Conservation (phyloP, 441 rosid genomes). For the Eutrema salsugineum region DNA sequence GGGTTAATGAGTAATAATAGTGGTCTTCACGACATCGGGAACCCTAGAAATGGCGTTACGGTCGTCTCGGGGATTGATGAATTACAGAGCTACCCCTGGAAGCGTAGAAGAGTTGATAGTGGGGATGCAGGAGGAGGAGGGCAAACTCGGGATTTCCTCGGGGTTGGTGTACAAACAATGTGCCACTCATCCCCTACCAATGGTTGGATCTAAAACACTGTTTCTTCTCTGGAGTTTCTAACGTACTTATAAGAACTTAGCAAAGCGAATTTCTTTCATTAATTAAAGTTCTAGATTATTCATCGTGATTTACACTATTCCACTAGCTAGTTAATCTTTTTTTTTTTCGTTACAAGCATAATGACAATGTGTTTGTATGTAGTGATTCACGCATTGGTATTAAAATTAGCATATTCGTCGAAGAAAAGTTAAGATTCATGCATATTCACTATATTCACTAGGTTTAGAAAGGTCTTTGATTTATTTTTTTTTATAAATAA, state of each 20-base stretch:
- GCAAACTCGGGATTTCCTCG: constrained; percentile 89
- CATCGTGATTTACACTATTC: background rate
- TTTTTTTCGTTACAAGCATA: background rate
- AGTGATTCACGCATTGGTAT: background rate
- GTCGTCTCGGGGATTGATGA: constrained; percentile 38
- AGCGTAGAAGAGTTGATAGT: constrained; percentile 55
- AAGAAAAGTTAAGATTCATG: constrained; percentile 2
- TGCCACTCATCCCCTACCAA: constrained; percentile 67
- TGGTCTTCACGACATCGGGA: constrained; percentile 16
- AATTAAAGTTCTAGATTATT: background rate
- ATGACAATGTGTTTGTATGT: background rate
- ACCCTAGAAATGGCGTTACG: constrained; percentile 33
- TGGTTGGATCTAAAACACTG: constrained; percentile 64
- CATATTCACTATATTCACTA: background rate
- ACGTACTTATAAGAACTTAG: background rate
- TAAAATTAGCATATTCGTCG: background rate
- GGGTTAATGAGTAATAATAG: constrained; percentile 21
- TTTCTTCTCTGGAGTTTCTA: background rate
- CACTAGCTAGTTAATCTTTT: too few species aligned
- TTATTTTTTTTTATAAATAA: constrained; percentile 12
- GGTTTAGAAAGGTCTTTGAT: background rate
- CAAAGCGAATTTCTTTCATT: background rate
- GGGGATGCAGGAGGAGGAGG: constrained; percentile 57
- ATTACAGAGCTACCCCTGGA: constrained; percentile 51
- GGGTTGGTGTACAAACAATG: constrained; percentile 66